A percentile compares a stretch with the other conserved stretches of the same genome.
These are phyloP conservation scores for Aspergillus texensis DNA, from an alignment of 2,329 filamentous ascomycete species.

Conservation along the genomic window DNA sequence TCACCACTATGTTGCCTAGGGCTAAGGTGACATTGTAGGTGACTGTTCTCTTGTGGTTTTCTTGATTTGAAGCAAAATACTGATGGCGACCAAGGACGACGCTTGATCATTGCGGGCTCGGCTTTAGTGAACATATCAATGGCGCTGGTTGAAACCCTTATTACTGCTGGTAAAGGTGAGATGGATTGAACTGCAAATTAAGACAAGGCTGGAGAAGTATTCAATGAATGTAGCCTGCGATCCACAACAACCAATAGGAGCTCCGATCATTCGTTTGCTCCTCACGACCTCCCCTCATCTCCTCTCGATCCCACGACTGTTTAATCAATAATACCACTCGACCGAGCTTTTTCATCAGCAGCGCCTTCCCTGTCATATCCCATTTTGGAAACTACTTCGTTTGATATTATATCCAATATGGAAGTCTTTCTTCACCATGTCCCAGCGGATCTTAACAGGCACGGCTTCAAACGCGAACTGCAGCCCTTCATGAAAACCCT, in stretches of 20 bases:
- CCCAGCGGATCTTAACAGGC: constrained; percentile 44
- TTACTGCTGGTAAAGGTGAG: neutral
- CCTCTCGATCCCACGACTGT: neutral
- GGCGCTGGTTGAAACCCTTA: too few relatives aligned
- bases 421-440: constrained; percentile 52
- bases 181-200: neutral
- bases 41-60: too few relatives aligned
- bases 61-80: too few relatives aligned
- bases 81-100: too few relatives aligned
- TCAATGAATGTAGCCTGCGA: too few relatives aligned
- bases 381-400: neutral
- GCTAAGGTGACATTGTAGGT: too few relatives aligned
- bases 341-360: too few relatives aligned
- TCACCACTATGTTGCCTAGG: neutral
- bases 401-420: constrained; percentile 29
- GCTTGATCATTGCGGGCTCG: too few relatives aligned
- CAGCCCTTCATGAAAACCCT: constrained; percentile 40
- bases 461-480: constrained; percentile 47
- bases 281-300: neutral
- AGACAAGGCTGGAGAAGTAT: neutral
- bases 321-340: too few relatives aligned
- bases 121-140: too few relatives aligned
- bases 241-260: neutral
- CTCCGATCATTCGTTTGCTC: neutral
- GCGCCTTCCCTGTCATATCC: neutral